A percentile compares a stretch with the other conserved stretches of the same genome.
phyloP scores from a whole-genome alignment of 176 grass and related monocot species.

The Dendrocalamus sinicus region DNA sequence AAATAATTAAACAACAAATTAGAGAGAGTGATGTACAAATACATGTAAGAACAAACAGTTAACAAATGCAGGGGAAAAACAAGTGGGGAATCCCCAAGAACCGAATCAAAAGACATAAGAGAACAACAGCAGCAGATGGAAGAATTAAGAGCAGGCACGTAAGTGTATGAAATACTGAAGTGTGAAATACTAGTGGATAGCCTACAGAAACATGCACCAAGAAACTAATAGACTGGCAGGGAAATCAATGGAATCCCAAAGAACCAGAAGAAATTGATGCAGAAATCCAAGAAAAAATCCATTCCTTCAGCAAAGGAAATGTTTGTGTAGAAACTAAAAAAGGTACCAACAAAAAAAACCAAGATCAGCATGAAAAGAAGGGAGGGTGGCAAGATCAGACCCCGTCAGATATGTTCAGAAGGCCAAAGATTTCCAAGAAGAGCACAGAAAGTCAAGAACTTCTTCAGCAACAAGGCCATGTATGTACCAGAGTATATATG shows the following conservation, averaged over 20 bases:
- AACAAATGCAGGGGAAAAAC: background rate
- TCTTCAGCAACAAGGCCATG: background rate
- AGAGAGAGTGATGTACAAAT: conserved; percentile 8
- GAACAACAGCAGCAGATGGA: conserved; percentile 7
- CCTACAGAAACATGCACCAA: background rate
- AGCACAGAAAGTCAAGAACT: background rate
- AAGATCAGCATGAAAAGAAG: conserved; percentile 45
- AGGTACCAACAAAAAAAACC: background rate
- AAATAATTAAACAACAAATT: conserved; percentile 13
- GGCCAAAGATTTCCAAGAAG: conserved; percentile 30
- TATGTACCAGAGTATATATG: conserved; percentile 3
- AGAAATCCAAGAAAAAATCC: background rate
- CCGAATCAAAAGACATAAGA: conserved; percentile 17
- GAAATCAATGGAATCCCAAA: background rate
- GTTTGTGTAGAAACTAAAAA: background rate
- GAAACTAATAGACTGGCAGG: background rate
- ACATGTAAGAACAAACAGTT: conserved; percentile 5
- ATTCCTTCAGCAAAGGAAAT: background rate
- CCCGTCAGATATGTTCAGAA: background rate
- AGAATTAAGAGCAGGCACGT: background rate
- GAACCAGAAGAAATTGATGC: background rate
- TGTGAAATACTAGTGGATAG: background rate
- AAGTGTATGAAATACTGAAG: background rate
- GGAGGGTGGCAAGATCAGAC: conserved; percentile 6
- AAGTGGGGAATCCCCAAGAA: conserved; percentile 25